Evolutionary conservation across 805 yeast genomes (phyloP).

Genomic region (Candida ipomoeae): DNA sequence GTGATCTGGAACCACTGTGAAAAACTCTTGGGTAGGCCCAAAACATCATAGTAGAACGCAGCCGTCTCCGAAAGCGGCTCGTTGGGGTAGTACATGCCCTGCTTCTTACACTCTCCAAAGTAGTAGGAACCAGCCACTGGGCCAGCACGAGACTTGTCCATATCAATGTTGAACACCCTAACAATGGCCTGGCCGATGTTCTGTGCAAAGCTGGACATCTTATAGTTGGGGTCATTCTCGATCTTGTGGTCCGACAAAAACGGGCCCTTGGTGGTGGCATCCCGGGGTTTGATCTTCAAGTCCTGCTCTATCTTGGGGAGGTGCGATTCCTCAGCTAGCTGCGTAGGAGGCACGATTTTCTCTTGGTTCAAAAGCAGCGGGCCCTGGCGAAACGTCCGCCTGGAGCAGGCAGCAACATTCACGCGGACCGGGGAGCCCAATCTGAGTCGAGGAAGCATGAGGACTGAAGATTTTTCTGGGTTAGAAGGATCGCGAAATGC

Average conservation of each 20-base stretch:
- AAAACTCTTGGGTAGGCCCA: slow-evolving; percentile 79
- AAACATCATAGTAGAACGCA: slow-evolving; percentile 76
- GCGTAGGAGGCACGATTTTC: slow-evolving; percentile 28
- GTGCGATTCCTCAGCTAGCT: slow-evolving; percentile 37
- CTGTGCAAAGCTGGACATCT: slow-evolving; percentile 36
- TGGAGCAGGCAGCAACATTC: not conserved
- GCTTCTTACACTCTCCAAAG: slow-evolving; percentile 81
- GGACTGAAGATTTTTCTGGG: slow-evolving; percentile 1
- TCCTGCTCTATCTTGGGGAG: slow-evolving; percentile 37
- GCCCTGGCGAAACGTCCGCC: slow-evolving; percentile 11
- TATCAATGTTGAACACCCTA: slow-evolving; percentile 65
- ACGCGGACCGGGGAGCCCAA: not conserved
- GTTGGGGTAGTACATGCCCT: slow-evolving; percentile 72
- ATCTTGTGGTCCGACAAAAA: slow-evolving; percentile 37
- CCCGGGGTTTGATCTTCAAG: slow-evolving; percentile 30
- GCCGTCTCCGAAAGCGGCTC: slow-evolving; percentile 73
- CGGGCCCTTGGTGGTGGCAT: slow-evolving; percentile 33
- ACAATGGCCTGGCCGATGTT: slow-evolving; percentile 63
- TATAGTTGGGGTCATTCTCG: slow-evolving; percentile 33
- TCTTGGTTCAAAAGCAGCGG: slow-evolving; percentile 20
- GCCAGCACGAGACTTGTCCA: slow-evolving; percentile 91
- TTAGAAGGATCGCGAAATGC: no score
- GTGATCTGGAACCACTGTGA: slow-evolving; percentile 97
- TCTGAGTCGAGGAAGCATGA: slow-evolving; percentile 1
- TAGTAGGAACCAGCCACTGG: slow-evolving; percentile 89